Evolutionary conservation across 176 grass and related monocot species (phyloP).

Genomic region (Musa beccarii): DNA sequence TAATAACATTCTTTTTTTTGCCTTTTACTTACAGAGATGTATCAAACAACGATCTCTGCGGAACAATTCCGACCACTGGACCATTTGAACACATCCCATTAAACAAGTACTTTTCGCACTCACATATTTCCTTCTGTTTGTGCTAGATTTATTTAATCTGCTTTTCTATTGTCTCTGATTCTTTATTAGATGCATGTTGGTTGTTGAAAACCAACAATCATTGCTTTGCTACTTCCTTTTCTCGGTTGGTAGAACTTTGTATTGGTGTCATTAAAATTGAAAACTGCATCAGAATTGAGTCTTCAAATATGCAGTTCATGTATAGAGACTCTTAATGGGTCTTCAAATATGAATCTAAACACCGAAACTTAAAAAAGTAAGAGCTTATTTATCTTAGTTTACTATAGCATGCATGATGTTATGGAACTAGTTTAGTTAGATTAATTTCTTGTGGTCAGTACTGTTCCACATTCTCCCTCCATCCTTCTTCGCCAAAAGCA

Average conservation of each 20-base stretch:
- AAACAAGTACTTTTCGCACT: constrained; percentile 65
- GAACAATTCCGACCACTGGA: constrained; percentile 84
- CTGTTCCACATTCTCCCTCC: too few relatives aligned
- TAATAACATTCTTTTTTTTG: constrained; percentile 17
- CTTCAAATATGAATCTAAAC: background rate
- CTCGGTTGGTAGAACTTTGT: too few relatives aligned
- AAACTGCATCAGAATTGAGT: too few relatives aligned
- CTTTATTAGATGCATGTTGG: background rate
- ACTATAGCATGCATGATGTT: too few relatives aligned
- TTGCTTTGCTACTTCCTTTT: too few relatives aligned
- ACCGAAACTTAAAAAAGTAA: too few relatives aligned
- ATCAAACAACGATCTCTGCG: constrained; percentile 77
- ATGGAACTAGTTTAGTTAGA: too few relatives aligned
- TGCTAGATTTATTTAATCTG: background rate
- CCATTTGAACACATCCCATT: constrained; percentile 89
- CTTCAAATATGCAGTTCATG: background rate
- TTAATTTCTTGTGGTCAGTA: too few relatives aligned
- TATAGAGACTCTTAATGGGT: background rate
- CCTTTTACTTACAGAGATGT: constrained; percentile 60
- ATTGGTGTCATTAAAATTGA: too few relatives aligned
- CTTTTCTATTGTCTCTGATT: constrained; percentile 4
- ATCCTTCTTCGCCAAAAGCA: too few relatives aligned
- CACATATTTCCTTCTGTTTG: background rate
- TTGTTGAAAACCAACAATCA: background rate
- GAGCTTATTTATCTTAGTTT: too few relatives aligned